phyloP scores from a whole-genome alignment of 441 rosid species.

The Brassica hybrid region DNA sequence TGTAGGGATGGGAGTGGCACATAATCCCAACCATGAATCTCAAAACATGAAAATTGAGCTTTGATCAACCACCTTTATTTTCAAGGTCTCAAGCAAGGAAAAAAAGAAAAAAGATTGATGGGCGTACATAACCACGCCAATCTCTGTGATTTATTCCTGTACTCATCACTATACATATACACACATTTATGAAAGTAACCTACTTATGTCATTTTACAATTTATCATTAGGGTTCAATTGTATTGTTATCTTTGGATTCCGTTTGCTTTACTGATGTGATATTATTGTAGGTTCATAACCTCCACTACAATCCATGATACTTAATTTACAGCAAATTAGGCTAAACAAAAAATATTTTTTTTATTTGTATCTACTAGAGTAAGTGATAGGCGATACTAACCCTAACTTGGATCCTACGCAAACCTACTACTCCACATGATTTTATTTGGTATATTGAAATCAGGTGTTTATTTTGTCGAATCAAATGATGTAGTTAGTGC shows the following conservation, averaged over 20 bases:
- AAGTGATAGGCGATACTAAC: slow-evolving; percentile 18
- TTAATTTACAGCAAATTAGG: slow-evolving; percentile 5
- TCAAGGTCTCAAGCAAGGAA: slow-evolving; percentile 36
- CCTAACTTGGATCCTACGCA: not conserved
- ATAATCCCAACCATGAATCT: slow-evolving; percentile 45
- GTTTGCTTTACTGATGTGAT: slow-evolving; percentile 14
- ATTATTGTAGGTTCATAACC: slow-evolving; percentile 17
- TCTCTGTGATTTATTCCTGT: slow-evolving; percentile 28
- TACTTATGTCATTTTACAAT: slow-evolving; percentile 26
- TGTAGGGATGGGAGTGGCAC: slow-evolving; percentile 83
- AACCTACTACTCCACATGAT: not conserved
- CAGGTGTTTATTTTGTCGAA: not conserved
- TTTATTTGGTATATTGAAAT: not conserved
- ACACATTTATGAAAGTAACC: slow-evolving; percentile 14
- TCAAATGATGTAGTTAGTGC: not conserved
- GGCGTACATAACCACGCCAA: slow-evolving; percentile 56
- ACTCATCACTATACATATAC: slow-evolving; percentile 16
- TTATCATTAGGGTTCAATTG: slow-evolving; percentile 31
- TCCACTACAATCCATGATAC: slow-evolving; percentile 20
- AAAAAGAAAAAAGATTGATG: slow-evolving; percentile 35
- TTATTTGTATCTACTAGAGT: not conserved
- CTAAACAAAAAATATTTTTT: not conserved
- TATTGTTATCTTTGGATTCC: slow-evolving; percentile 35
- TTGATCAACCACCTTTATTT: slow-evolving; percentile 40
- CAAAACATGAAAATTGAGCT: slow-evolving; percentile 69